Evolutionary conservation across 805 yeast genomes (phyloP).

Genomic region (Candida oleophila): DNA sequence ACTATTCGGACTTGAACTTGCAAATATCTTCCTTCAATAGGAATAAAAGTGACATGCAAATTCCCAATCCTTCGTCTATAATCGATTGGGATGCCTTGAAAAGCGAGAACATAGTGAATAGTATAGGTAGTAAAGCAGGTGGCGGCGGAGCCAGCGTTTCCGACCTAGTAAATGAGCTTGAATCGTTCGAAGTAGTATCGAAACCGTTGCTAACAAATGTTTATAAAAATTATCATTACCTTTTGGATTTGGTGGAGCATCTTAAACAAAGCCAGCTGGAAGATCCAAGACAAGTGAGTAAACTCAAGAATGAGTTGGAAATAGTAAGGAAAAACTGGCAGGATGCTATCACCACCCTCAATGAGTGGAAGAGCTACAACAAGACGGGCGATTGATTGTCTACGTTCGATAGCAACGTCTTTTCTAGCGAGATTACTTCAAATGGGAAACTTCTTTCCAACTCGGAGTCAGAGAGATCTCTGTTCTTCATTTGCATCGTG

Average conservation of each 20-base stretch:
- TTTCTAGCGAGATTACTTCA: constrained; percentile 27
- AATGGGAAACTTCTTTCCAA: constrained; percentile 27
- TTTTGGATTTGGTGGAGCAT: constrained; percentile 15
- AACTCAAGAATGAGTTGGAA: constrained; percentile 32
- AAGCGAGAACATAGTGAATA: constrained; percentile 9
- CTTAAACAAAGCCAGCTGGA: constrained; percentile 10
- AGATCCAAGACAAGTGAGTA: constrained; percentile 15
- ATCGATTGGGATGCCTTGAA: constrained; percentile 24
- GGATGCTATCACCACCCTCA: constrained; percentile 37
- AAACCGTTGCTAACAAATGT: constrained; percentile 35
- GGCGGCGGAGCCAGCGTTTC: constrained; percentile 13
- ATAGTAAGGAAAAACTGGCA: constrained; percentile 35
- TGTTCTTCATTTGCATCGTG: not conserved
- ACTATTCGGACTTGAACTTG: constrained; percentile 25
- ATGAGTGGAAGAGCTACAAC: constrained; percentile 31
- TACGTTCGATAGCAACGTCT: constrained; percentile 20
- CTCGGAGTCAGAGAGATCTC: not conserved
- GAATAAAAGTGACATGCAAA: constrained; percentile 5
- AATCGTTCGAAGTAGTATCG: constrained; percentile 32
- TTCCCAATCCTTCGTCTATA: constrained; percentile 32
- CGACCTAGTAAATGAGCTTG: constrained; percentile 25
- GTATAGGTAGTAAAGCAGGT: not conserved
- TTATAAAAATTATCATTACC: constrained; percentile 33
- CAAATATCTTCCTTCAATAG: constrained; percentile 20
- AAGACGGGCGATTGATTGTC: not conserved